Evolutionary conservation across 495 filamentous ascomycete genomes (phyloP), one percentile per base, ranked within the genome.

Genomic region (Chaetomium tenue): DNA sequence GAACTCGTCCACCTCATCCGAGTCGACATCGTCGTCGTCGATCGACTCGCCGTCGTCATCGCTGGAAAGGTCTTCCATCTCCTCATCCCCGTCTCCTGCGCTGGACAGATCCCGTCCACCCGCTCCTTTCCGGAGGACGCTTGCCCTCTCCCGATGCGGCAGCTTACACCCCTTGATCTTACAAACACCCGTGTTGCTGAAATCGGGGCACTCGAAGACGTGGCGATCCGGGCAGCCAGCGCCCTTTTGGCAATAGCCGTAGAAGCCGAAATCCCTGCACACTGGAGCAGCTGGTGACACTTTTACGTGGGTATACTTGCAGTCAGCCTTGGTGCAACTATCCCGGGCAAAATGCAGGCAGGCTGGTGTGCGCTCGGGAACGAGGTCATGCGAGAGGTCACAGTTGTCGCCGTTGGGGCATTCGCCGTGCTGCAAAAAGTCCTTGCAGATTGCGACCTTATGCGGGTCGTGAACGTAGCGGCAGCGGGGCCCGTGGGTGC

Each of bases 171-270:
- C 88, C 76, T 88, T 88, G 72, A 86, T 87, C 70, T 86, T 88
- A 85, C 94, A 98, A 42, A 82, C 77, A 64, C 93, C 93, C 57
- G 83, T 89, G 78, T 97, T 96, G 81, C 90, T 89, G 80, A 95
- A 96, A 73, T 97, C 91, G 52, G 94, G 94, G 72, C 94, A 98
- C 74, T 97, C 94, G 68, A 80, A 81, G 60, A 91, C 87, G 76
- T 98, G 94, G 65, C 91, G 90, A 65, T 96, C 87, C 63, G 87
- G 72, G 73, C 94, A 98, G 50, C 79, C 73, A 48, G 82, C 82
- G 52, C 94, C 94, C 72, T 91, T 90, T 60, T 90, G 88, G 79
- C 94, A 98, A 73, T 94, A 97, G 48, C 94, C 94, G 68, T 95
- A 82, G 20, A 85, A 86, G 22, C 90, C 93, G 78, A 98, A 98